Evolutionary conservation across 2,329 filamentous ascomycete genomes (phyloP), one percentile per base, ranked within the genome.

Genomic region (Ophiocordyceps australis): DNA sequence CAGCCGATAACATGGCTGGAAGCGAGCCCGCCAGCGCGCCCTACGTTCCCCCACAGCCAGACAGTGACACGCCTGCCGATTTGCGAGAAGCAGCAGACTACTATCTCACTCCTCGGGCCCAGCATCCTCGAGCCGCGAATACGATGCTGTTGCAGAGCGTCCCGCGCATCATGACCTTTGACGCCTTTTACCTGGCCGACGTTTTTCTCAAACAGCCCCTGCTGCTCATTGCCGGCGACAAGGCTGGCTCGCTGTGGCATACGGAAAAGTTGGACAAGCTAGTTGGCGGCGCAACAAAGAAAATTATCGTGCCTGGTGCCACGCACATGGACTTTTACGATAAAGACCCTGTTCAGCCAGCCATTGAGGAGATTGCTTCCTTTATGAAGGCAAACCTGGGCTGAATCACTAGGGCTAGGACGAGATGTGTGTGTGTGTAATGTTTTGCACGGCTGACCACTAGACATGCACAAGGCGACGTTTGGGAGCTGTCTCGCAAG

Each of bases 271-370:
- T 19, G 7, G 30, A 30, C 9, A 30, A 30, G 24, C 15, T 30
- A 5, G 9, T 30, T 15, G 17, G 17, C 17, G 17, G 17, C 17
- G 17, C 17, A 7, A 19, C 7, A 7, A 19, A 19, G 17, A n/a
- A n/a, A n/a, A 28, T 32, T 15, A 25, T 32, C 9, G 9, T 30
- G 14, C 31, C 28, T 1, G 31, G 28, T 7, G 26, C 26, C 12
- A 24, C 28, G 20, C 31, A 28, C 20, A 30, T 28, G 18, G 28
- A 23, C 17, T 17, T 32, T 15, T 30, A 30, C 24, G 28, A 32
- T 20, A 32, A 30, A 28, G 22, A 25, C 5, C 25, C 27, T 14
- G 30, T 32, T 7, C 19, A 28, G 28, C 26, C 31, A 5, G 31
- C 31, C 4, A 13, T 32, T 18, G 21, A 30, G 8, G 16, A 29